A percentile compares a stretch with the other conserved stretches of the same genome.
Evolutionary conservation across 495 filamentous ascomycete species (phyloP).

Genomic region (Penicillium waksmanii): DNA sequence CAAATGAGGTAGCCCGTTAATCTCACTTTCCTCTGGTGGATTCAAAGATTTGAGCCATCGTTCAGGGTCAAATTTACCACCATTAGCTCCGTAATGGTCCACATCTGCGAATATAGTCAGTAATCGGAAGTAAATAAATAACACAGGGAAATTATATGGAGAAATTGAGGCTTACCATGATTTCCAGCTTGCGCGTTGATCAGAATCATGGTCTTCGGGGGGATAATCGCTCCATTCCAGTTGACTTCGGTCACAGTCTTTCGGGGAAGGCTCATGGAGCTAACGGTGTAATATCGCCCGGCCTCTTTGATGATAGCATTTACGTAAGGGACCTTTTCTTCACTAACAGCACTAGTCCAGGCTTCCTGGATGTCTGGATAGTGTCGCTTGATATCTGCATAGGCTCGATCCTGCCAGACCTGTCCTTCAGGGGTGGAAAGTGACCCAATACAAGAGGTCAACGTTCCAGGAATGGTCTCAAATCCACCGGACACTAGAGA

Average conservation of each 20-base stretch:
- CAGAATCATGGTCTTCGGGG: slow-evolving; percentile 56
- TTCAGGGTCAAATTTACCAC: slow-evolving; percentile 55
- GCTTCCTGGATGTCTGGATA: slow-evolving; percentile 53
- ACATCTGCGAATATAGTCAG: slow-evolving; percentile 35
- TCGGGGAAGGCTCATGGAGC: slow-evolving; percentile 55
- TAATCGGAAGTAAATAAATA: background rate
- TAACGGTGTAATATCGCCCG: slow-evolving; percentile 58
- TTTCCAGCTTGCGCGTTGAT: slow-evolving; percentile 63
- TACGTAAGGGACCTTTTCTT: slow-evolving; percentile 54
- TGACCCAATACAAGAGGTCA: slow-evolving; percentile 52
- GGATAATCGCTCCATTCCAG: slow-evolving; percentile 60
- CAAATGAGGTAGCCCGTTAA: slow-evolving; percentile 44
- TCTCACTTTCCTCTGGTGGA: slow-evolving; percentile 41
- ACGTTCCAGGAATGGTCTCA: slow-evolving; percentile 54
- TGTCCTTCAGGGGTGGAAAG: slow-evolving; percentile 53
- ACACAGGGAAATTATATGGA: background rate
- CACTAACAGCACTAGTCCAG: slow-evolving; percentile 48
- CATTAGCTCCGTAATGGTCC: slow-evolving; percentile 54
- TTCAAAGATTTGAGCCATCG: slow-evolving; percentile 50
- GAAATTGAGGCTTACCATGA: slow-evolving; percentile 47
- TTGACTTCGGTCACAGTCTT: slow-evolving; percentile 55
- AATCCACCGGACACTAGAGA: slow-evolving; percentile 57
- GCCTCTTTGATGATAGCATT: slow-evolving; percentile 59
- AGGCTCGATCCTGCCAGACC: slow-evolving; percentile 53
- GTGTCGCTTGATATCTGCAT: slow-evolving; percentile 55